Evolutionary conservation across 2,329 filamentous ascomycete species (phyloP), one percentile per base, ranked within the genome.

Genomic region (Aspergillus fischeri): DNA sequence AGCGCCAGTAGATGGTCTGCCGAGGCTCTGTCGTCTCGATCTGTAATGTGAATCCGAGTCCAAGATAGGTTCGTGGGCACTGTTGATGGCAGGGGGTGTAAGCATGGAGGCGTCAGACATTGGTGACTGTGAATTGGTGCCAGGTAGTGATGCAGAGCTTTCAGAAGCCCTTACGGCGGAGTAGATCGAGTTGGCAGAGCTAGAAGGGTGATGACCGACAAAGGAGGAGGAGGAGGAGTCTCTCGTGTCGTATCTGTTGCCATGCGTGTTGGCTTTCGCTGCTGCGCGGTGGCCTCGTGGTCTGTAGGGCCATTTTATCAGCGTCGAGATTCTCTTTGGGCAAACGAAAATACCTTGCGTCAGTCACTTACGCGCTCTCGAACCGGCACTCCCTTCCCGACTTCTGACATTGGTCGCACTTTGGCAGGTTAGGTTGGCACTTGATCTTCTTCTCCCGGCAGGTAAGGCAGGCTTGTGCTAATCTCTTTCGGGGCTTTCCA

Each of bases 391-490:
- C 81, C 50, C 91, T 84, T 55, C 92, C 91, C 69, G 93, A 93
- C 77, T 96, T 96, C 71, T 94, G 89, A 72, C 92, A 97, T 75
- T 96, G 92, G 54, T 92, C 84, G 67, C 92, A 97, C 65, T 91
- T 91, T 42, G 90, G 90, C 63, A 86, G 88, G 65, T 92, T 91
- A 1, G 92, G 92, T 63, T 96, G 91, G 69, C 92, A 97, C 74
- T 96, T 96, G 77, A 97, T 96, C 81, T 96, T 97, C 85, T 96
- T 97, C 77, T 96, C 92, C 52, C 92, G 85, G 72, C 92, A 97
- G 11, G 91, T 94, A 57, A 96, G 82, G 70, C 92, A 97, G n/a
- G 91, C 91, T 71, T 96, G 92, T 25, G 92, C 92, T 56, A 96
- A 81, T 56, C 92, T 83, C 77, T 97, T 97, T 64, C 92, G 85